These are phyloP conservation scores for Daedalea quercina DNA, from an alignment of 768 basidiomycete species.

Conservation along the genomic window DNA sequence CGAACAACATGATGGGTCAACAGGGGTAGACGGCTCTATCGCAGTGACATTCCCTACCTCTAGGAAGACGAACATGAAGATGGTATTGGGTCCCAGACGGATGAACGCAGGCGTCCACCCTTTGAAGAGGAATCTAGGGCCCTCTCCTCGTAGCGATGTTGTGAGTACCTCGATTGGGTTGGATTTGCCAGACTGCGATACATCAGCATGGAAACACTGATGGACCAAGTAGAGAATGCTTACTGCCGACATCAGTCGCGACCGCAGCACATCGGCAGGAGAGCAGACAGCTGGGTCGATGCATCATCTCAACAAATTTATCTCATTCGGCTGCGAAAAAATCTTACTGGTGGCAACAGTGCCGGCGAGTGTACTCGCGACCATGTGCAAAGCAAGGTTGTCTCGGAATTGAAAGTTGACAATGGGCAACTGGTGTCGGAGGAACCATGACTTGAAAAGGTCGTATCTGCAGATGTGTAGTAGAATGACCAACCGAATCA, in stretches of 20 bases:
- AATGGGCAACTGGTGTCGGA: conserved; percentile 46
- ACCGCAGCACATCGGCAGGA: conserved; percentile 70
- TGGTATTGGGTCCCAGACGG: conserved; percentile 77
- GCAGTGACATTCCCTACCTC: conserved; percentile 40
- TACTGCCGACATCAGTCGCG: conserved; percentile 74
- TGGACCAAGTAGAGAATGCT: conserved; percentile 15
- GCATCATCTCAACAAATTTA: neutral
- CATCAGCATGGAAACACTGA: conserved; percentile 1
- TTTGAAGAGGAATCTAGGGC: conserved; percentile 73
- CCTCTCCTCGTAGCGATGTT: conserved; percentile 64
- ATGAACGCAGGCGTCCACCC: conserved; percentile 89
- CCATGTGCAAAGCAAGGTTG: conserved; percentile 57
- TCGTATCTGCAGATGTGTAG: conserved; percentile 49
- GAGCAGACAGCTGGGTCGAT: conserved; percentile 58
- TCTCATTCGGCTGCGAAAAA: neutral
- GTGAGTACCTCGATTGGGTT: conserved; percentile 46
- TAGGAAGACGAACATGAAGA: conserved; percentile 80
- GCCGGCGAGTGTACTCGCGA: conserved; percentile 64
- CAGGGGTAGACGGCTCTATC: neutral
- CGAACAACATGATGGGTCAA: neutral
- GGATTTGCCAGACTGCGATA: conserved; percentile 41
- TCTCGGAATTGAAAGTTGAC: conserved; percentile 58
- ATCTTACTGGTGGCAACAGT: conserved; percentile 66
- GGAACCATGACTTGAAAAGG: conserved; percentile 58
- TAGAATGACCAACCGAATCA: neutral